Percentiles rank a stretch among this genome's conserved stretches.
Evolutionary conservation across 2,329 filamentous ascomycete genomes (phyloP).

Genomic region (Penicillium polonicum): DNA sequence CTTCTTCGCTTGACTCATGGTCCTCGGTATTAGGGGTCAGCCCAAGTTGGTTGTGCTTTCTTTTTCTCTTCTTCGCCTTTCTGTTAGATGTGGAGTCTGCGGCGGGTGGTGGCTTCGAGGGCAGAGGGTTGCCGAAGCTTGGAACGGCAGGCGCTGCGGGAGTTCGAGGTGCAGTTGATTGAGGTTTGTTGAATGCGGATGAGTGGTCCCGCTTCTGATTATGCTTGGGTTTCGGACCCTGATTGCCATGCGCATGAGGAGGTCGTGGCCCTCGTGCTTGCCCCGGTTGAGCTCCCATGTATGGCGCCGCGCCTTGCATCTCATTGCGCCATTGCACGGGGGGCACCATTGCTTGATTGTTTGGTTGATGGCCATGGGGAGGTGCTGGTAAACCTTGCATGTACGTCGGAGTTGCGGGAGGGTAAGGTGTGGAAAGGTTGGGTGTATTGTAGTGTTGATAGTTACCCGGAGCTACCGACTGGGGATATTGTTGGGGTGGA

Average conservation of each 20-base stretch:
- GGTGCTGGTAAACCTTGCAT: constrained; percentile 20
- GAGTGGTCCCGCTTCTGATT: constrained; percentile 40
- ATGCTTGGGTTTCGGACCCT: constrained; percentile 25
- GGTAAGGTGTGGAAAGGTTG: constrained; percentile 25
- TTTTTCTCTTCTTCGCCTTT: constrained; percentile 43
- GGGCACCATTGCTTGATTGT: constrained; percentile 50
- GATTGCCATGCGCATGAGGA: constrained; percentile 24
- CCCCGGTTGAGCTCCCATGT: constrained; percentile 37
- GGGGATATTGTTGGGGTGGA: constrained; percentile 28
- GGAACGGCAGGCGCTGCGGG: constrained; percentile 46
- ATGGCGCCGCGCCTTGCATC: constrained; percentile 50
- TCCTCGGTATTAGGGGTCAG: constrained; percentile 48
- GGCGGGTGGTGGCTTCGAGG: constrained; percentile 43
- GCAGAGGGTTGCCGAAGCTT: constrained; percentile 46
- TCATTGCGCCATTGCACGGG: constrained; percentile 58
- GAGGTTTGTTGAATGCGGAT: constrained; percentile 39
- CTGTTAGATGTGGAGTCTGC: constrained; percentile 29
- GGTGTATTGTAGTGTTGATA: constrained; percentile 31
- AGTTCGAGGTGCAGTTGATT: constrained; percentile 29
- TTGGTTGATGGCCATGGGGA: constrained; percentile 24
- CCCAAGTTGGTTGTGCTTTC: constrained; percentile 49
- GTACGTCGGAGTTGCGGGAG: constrained; percentile 19
- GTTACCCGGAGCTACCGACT: constrained; percentile 23
- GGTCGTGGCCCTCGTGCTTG: constrained; percentile 27
- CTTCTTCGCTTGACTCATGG: constrained; percentile 47